Percentiles rank a stretch among this genome's conserved stretches.
Conservation (phyloP, 2,329 filamentous ascomycete species). For the Neonectria neomacrospora region DNA sequence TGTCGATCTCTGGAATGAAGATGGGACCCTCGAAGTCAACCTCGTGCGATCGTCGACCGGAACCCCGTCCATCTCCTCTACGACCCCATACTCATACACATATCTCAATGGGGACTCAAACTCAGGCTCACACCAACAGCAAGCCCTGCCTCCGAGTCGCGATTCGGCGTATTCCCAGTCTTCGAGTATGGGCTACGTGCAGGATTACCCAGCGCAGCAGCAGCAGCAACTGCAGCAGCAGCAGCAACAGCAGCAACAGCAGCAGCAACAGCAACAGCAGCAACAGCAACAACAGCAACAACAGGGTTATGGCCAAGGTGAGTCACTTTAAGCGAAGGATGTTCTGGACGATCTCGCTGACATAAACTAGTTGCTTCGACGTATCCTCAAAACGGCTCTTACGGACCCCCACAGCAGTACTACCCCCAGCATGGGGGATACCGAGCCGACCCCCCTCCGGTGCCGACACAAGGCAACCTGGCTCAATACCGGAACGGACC, state of each 20-base stretch:
- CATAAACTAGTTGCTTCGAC: slow-evolving; percentile 37
- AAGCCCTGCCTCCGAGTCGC: slow-evolving; percentile 52
- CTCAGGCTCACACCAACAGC: slow-evolving; percentile 47
- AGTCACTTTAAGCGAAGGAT: slow-evolving; percentile 14
- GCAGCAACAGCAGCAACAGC: slow-evolving; percentile 32
- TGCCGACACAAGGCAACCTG: slow-evolving; percentile 44
- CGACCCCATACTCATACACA: slow-evolving; percentile 80
- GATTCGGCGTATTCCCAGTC: slow-evolving; percentile 49
- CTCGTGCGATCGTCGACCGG: slow-evolving; percentile 72
- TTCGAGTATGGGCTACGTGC: slow-evolving; percentile 45
- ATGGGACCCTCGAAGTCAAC: slow-evolving; percentile 72
- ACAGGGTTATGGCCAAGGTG: slow-evolving; percentile 49
- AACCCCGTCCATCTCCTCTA: slow-evolving; percentile 82
- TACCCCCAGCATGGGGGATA: slow-evolving; percentile 49
- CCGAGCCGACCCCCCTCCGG: slow-evolving; percentile 42
- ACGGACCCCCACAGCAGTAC: slow-evolving; percentile 52
- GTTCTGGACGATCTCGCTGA: slow-evolving; percentile 6
- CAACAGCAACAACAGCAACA: slow-evolving; percentile 28
- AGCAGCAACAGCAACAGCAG: slow-evolving; percentile 35
- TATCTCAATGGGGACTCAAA: slow-evolving; percentile 53
- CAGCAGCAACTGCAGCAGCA: too few relatives aligned
- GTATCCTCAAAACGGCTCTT: slow-evolving; percentile 48
- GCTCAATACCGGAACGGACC: slow-evolving; percentile 44
- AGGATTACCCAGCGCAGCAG: slow-evolving; percentile 46
- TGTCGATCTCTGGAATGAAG: slow-evolving; percentile 75